Evolutionary conservation across 148 eudicot species (phyloP), one percentile per base, ranked within the genome.

Genomic region (Rhododendron mucronatum): DNA sequence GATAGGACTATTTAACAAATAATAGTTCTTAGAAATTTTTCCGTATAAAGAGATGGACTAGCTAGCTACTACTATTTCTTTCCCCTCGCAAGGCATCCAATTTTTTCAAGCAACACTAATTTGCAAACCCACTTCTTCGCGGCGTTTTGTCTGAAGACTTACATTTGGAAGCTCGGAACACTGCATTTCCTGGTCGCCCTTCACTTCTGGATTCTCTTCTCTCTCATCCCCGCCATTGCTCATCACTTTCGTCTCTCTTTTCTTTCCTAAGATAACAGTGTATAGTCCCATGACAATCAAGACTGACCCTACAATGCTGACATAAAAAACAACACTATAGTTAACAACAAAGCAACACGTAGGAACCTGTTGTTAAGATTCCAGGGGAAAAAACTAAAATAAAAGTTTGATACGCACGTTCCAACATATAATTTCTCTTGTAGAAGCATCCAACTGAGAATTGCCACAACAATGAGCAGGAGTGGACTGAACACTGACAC

Each of bases 401-500:
- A 47, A 9, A 47, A 47, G 50, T 7, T 47, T 47, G 50, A 59
- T 65, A 92, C 99, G 84, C 88, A 96, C 99, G 97, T 95, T 91
- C 99, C 99, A 4, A 89, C 53, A 73, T 92, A 95, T 47, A 95
- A 83, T 83, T 91, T 89, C 77, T 95, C 98, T 71, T 86, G 89
- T 10, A 89, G 92, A 28, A 96, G 87, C 16, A 86, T 89, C 98
- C 96, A 96, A 41, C 98, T 94, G 76, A 95, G 90, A 13, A 92
- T 83, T 5, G 97, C 97, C 57, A 92, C 99, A n/a, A 96, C 88
- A 4, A 96, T 92, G 18, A 96, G 89, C 84, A 93, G 44, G 88
- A 92, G 91, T 1, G 99, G 99, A 88, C 89, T 95, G 90, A 96
- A 96, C 20, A 96, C 94, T 0, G 97, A 94, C 3, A 92, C 98